Base-by-base conservation (phyloP, 2,329 filamentous ascomycete species). In the Plectosphaerella sp. region DNA sequence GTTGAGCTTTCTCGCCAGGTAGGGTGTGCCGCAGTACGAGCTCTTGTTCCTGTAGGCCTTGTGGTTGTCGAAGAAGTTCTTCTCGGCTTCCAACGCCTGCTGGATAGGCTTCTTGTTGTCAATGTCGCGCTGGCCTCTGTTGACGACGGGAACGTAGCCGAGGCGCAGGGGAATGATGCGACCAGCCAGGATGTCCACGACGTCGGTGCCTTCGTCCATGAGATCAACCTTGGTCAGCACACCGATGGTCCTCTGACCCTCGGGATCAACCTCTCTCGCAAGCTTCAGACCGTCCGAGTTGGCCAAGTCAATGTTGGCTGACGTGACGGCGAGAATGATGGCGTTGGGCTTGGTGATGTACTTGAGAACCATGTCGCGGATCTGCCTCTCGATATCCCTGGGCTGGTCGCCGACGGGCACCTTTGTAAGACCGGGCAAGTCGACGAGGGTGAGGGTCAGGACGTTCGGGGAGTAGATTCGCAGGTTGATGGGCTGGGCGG, bases 31-130 rank as follows among this genome's bases (percentile, higher is more conserved):
- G 72, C 94, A 99, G 79, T 99, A 99, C 6, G 92, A 89, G 67
- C 91, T 92, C 84, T 99, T 99, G 75, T 97, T 99, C 55, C 92
- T 84, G 73, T 99, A 99, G 35, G 94, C 93, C 76, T 95, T 96
- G 82, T 99, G 94, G 71, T 93, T 93, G 64, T 99, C 94, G 69
- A 99, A 99, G 71, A 96, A 99, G 68, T 89, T 87, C 80, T 91
- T 95, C 78, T 99, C 94, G 49, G 91, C 85, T 73, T 97, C 93
- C 59, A 99, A 77, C 5, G 94, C 92, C 57, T 87, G 87, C 52
- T 89, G 87, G 66, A 99, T 99, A 37, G 88, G 86, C 76, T 96
- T 95, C 78, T 93, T 96, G 75, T 96, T 96, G 76, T 99, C 94
- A 65, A 99, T 99, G 71, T 99, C 94, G 62, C 94, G 85, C 74